A percentile compares a stretch with the other conserved stretches of the same genome.
These are phyloP conservation scores for Petunia secreta DNA, from an alignment of 257 asterid species.

Conservation along the genomic window DNA sequence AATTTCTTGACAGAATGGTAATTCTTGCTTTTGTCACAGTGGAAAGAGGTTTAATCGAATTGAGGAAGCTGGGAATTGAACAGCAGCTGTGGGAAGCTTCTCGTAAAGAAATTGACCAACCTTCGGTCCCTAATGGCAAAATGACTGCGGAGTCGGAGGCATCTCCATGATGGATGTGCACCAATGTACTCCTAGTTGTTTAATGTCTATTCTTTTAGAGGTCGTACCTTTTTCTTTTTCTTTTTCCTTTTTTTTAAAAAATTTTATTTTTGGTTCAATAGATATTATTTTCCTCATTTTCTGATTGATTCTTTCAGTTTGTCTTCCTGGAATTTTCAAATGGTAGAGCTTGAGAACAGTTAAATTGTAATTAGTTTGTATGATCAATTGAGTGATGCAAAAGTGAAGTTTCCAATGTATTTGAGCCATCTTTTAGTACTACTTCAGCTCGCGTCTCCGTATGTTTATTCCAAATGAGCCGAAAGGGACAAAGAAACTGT, in stretches of 20 bases:
- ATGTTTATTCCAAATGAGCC: no score
- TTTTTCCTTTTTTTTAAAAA: background rate
- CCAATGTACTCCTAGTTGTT: background rate
- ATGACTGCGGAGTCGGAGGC: slow-evolving; percentile 27
- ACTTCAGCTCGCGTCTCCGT: no score
- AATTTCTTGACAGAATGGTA: background rate
- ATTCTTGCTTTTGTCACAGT: slow-evolving; percentile 43
- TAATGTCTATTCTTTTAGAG: slow-evolving; percentile 19
- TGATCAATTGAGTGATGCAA: slow-evolving; percentile 18
- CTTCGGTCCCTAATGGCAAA: slow-evolving; percentile 29
- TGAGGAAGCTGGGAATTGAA: slow-evolving; percentile 82
- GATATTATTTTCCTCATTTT: background rate
- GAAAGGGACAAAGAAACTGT: no score
- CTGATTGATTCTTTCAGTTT: background rate
- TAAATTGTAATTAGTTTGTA: slow-evolving; percentile 14
- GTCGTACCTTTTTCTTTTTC: background rate
- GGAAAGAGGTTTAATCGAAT: slow-evolving; percentile 83
- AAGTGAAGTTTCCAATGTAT: background rate
- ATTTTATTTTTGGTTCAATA: background rate
- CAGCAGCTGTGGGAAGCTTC: slow-evolving; percentile 93
- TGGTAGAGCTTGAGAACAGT: slow-evolving; percentile 19
- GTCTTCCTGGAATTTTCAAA: slow-evolving; percentile 27
- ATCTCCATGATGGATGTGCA: slow-evolving; percentile 23
- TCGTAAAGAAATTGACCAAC: slow-evolving; percentile 71
- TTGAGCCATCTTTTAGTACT: background rate